These are phyloP conservation scores for Sphaerulina populicola DNA, from an alignment of 2,329 filamentous ascomycete genomes.

Conservation along the genomic window DNA sequence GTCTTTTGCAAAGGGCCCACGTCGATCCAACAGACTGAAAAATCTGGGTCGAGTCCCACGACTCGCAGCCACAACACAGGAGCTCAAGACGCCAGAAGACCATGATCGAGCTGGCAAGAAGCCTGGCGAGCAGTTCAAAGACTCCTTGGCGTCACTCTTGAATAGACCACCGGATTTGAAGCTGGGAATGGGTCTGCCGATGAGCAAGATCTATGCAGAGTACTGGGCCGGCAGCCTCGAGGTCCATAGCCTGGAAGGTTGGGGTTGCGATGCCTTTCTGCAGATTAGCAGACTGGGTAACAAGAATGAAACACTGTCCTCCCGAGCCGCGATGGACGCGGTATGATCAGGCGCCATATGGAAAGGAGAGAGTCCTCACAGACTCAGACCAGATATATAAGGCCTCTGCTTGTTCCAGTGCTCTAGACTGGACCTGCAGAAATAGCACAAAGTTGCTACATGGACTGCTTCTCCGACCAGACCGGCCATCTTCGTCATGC, in stretches of 20 bases:
- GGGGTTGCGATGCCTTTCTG: constrained; percentile 89
- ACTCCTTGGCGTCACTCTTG: constrained; percentile 70
- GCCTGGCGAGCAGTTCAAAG: constrained; percentile 40
- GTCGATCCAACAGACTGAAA: constrained; percentile 65
- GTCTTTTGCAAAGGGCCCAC: constrained; percentile 92
- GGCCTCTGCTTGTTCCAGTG: too few relatives aligned
- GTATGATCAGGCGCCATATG: not conserved
- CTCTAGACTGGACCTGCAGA: too few relatives aligned
- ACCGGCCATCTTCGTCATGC: too few relatives aligned
- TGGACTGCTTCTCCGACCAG: too few relatives aligned
- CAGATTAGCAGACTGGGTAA: constrained; percentile 96
- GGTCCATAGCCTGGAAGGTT: constrained; percentile 86
- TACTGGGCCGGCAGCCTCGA: constrained; percentile 95
- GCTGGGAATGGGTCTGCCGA: constrained; percentile 84
- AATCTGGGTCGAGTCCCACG: constrained; percentile 82
- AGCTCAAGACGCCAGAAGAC: constrained; percentile 22
- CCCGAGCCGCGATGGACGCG: constrained; percentile 44
- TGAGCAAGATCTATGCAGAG: constrained; percentile 91
- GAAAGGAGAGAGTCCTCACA: too few relatives aligned
- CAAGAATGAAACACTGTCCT: constrained; percentile 87
- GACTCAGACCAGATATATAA: too few relatives aligned
- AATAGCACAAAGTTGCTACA: too few relatives aligned
- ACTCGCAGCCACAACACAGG: constrained; percentile 88
- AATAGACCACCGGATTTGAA: constrained; percentile 77
- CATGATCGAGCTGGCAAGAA: constrained; percentile 12